phyloP scores from a whole-genome alignment of 306 rosid species.

The Fragaria ananassa region DNA sequence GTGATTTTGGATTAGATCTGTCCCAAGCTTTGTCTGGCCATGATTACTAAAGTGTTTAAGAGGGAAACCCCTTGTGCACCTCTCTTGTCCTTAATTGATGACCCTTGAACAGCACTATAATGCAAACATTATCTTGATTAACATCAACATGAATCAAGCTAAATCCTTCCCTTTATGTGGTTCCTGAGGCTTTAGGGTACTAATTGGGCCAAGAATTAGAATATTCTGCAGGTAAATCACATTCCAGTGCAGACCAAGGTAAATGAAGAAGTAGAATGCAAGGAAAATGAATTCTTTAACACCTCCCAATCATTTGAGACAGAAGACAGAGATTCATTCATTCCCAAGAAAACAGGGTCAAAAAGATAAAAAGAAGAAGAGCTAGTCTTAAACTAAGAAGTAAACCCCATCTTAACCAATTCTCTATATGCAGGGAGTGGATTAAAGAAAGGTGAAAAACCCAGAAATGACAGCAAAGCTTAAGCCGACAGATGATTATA shows the following conservation, averaged over 20 bases:
- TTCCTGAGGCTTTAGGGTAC: constrained; percentile 5
- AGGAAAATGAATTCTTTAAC: neutral
- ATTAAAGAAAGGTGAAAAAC: constrained; percentile 14
- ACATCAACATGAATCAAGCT: neutral
- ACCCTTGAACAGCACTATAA: neutral
- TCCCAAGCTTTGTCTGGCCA: constrained; percentile 52
- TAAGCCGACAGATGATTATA: constrained; percentile 47
- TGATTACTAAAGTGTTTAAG: constrained; percentile 31
- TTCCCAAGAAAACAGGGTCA: constrained; percentile 13
- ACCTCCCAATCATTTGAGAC: constrained; percentile 20
- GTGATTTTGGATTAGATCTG: constrained; percentile 59
- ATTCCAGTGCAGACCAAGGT: neutral
- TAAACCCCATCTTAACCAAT: neutral
- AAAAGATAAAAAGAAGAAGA: constrained; percentile 22
- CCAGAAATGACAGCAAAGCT: constrained; percentile 48
- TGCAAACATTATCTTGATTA: neutral
- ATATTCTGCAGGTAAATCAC: neutral
- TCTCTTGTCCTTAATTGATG: constrained; percentile 22
- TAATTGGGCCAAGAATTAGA: neutral
- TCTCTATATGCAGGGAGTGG: constrained; percentile 1
- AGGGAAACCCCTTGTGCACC: constrained; percentile 19
- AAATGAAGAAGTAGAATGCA: neutral
- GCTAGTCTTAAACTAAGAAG: neutral
- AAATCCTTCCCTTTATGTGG: neutral
- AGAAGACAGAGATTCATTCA: constrained; percentile 19